phyloP scores from a whole-genome alignment of 306 rosid species.

The Luffa aegyptiaca region DNA sequence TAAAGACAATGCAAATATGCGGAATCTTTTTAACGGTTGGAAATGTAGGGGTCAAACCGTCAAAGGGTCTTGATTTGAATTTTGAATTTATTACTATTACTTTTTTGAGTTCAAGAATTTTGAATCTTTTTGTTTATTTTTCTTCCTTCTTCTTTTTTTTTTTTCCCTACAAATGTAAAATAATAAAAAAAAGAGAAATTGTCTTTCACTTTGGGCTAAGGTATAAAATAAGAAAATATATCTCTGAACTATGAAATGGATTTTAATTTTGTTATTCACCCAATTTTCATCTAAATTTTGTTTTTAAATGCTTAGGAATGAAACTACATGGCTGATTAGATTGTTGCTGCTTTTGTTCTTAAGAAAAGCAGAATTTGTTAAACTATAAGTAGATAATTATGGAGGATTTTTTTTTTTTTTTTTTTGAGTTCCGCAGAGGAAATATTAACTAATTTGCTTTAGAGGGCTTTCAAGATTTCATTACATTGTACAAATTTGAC shows the following conservation, averaged over 20 bases:
- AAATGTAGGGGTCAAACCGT: constrained; percentile 1
- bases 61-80: background rate
- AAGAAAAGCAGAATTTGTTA: too few species aligned
- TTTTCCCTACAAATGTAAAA: background rate
- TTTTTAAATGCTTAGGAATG: too few species aligned
- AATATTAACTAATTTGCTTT: too few species aligned
- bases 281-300: background rate
- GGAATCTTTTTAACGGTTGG: constrained; percentile 11
- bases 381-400: too few species aligned
- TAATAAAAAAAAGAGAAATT: background rate
- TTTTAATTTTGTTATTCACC: background rate
- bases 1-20: background rate
- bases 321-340: background rate
- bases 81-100: background rate
- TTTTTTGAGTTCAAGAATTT: too few species aligned
- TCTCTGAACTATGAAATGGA: too few species aligned
- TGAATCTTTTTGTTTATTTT: background rate
- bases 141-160: background rate
- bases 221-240: too few species aligned
- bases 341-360: background rate
- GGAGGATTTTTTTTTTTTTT: too few species aligned
- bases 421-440: too few species aligned
- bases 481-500: too few species aligned
- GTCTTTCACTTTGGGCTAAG: background rate
- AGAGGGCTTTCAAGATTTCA: too few species aligned